Conservation (phyloP, 768 basidiomycete species). For the Phlebiopsis gigantea region DNA sequence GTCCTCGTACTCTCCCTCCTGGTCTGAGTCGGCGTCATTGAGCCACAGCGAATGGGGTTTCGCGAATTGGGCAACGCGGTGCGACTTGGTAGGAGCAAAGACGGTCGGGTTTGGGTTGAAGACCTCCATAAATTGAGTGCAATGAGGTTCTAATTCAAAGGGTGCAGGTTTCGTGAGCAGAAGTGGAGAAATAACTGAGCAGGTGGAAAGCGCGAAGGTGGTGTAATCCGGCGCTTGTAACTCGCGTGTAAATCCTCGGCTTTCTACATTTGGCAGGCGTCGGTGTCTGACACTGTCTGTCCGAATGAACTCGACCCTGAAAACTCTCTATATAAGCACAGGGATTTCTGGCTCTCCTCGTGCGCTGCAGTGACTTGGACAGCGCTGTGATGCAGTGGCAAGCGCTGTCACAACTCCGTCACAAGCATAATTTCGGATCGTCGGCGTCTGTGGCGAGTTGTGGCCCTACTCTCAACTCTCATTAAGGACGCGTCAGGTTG, state of each 20-base stretch:
- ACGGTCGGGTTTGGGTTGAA: constrained; percentile 92
- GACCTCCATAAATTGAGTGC: constrained; percentile 35
- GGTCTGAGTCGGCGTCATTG: constrained; percentile 25
- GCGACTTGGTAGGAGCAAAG: constrained; percentile 49
- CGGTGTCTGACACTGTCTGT: too few relatives aligned
- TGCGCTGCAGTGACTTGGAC: too few relatives aligned
- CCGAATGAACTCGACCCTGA: too few relatives aligned
- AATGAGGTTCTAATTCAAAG: background rate
- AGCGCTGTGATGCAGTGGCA: too few relatives aligned
- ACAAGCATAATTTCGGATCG: background rate
- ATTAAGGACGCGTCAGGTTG: constrained; percentile 9
- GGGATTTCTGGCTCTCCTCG: too few relatives aligned
- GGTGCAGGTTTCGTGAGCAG: background rate
- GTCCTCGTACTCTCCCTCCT: constrained; percentile 25
- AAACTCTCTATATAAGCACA: too few relatives aligned
- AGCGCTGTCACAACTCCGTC: background rate
- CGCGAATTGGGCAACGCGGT: constrained; percentile 34
- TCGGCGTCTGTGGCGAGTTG: background rate
- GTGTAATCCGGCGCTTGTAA: background rate
- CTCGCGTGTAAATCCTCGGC: background rate
- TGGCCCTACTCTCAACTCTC: constrained; percentile 9
- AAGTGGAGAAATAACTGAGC: background rate
- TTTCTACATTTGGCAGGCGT: background rate
- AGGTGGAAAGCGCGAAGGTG: background rate
- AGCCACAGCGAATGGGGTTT: constrained; percentile 55